Conservation (phyloP, 352 stramenopile species). For the Elongisporangium prolatum region DNA sequence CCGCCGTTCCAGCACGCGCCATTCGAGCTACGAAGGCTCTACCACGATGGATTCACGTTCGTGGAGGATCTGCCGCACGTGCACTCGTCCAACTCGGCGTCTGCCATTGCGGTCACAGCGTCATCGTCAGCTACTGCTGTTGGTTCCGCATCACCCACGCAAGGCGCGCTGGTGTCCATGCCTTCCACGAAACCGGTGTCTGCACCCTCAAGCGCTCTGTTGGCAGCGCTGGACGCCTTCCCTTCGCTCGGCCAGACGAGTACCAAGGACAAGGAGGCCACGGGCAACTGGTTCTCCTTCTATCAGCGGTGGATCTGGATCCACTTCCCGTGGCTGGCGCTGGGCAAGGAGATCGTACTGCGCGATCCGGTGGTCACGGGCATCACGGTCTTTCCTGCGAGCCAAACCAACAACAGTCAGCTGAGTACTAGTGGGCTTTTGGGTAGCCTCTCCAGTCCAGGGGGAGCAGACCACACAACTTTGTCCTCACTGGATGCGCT, state of each 20-base stretch:
- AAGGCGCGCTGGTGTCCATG: constrained; percentile 4
- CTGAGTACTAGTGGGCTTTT: neutral
- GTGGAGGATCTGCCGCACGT: constrained; percentile 52
- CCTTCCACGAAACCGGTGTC: constrained; percentile 8
- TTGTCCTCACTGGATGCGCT: neutral
- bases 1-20: constrained; percentile 75
- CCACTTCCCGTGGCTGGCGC: constrained; percentile 89
- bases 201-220: constrained; percentile 21
- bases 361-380: constrained; percentile 35
- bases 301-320: constrained; percentile 93
- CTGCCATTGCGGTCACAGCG: constrained; percentile 3
- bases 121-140: neutral
- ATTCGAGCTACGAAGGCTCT: constrained; percentile 64
- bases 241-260: neutral
- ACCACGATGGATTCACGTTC: constrained; percentile 73
- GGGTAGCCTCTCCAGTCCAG: neutral
- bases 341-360: constrained; percentile 63
- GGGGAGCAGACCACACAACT: neutral
- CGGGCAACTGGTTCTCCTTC: constrained; percentile 78
- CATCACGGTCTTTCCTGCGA: neutral
- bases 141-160: constrained; percentile 14
- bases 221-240: constrained; percentile 25
- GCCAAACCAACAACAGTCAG: neutral
- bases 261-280: constrained; percentile 37
- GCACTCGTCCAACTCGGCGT: constrained; percentile 18